Percentiles rank a stretch among this genome's conserved stretches.
These are phyloP conservation scores for Sclerotinia borealis DNA, from an alignment of 2,329 filamentous ascomycete genomes.

Conservation along the genomic window DNA sequence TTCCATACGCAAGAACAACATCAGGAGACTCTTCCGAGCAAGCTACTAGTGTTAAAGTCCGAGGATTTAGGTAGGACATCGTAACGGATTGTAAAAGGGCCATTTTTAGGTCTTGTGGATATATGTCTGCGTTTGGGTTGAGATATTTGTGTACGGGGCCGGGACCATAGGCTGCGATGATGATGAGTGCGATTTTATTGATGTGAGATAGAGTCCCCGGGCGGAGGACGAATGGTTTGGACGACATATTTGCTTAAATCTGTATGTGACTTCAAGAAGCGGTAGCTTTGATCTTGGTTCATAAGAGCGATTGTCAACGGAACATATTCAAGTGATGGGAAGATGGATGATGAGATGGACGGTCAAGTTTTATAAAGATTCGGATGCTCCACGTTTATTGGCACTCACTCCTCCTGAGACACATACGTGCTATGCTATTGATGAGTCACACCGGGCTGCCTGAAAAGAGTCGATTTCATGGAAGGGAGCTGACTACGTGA, in stretches of 20 bases:
- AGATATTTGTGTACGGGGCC: conserved; percentile 16
- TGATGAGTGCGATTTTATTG: conserved; percentile 9
- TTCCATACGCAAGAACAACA: conserved; percentile 16
- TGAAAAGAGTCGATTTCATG: not conserved
- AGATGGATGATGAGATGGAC: too few species aligned
- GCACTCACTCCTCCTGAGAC: not conserved
- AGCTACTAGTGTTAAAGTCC: conserved; percentile 17
- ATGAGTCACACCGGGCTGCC: not conserved
- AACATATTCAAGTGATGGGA: not conserved
- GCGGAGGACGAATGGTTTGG: conserved; percentile 13
- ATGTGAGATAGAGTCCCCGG: conserved; percentile 17
- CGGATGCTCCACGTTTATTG: too few species aligned
- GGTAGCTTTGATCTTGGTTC: not conserved
- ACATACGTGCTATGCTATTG: not conserved
- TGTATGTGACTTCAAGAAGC: too few species aligned
- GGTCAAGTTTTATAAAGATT: not conserved
- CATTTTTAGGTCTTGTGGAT: conserved; percentile 13
- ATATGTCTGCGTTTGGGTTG: conserved; percentile 12
- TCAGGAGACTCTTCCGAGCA: conserved; percentile 14
- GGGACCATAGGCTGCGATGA: conserved; percentile 15
- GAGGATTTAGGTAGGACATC: conserved; percentile 6
- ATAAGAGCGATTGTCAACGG: not conserved
- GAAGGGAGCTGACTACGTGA: not conserved
- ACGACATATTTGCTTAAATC: not conserved
- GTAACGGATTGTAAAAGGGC: conserved; percentile 12